Evolutionary conservation across 169 alveolate species (phyloP), one percentile per base, ranked within the genome.

Genomic region (Theileria sp.): DNA sequence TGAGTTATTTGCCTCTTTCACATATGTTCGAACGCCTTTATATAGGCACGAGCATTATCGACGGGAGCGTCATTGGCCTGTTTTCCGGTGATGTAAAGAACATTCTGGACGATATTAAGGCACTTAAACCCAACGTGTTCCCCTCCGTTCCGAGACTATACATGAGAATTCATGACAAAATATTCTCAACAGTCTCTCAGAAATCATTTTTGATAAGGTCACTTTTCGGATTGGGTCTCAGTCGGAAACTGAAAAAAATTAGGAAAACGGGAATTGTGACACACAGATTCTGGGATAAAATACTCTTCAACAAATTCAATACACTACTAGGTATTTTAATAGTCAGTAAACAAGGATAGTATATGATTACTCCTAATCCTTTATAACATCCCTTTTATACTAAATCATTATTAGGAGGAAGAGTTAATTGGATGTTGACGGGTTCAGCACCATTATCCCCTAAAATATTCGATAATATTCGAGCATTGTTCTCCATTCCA

Each of bases 1-100:
- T 97, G 74, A 93, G 98, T 30, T 97, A 94, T 80, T 84, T 97
- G 32, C 99, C 99, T 13, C 90, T 94, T 56, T 98, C 99, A 0
- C 99, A 97, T 89, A 91, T 96, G 75, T 95, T 94, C 87, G 99
- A 97, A 83, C 93, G 99, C 56, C 65, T 93, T 61, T 44, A 80
- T 92, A 77, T 81, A 81, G 44, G 77, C 72, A 38, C 78, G 36
- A 77, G 89, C 88, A 67, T 72, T 67, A 85, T 61, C 92, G 97
- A 89, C 62, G 93, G 72, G 50, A 85, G 77, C 80, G 50, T 8
- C 23, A 78, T 94, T 8, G 98, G 98, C 1, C 93, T 95, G 68
- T 95, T 93, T 77, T 82, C 95, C 49, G 99, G 99, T 15, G 91
- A 94, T 79, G 91, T 96, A 34, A 60, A 88, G 76, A 95, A 95